Evolutionary conservation across 345 rosid species (phyloP).

Genomic region (Diplotaxis tenuifolia): DNA sequence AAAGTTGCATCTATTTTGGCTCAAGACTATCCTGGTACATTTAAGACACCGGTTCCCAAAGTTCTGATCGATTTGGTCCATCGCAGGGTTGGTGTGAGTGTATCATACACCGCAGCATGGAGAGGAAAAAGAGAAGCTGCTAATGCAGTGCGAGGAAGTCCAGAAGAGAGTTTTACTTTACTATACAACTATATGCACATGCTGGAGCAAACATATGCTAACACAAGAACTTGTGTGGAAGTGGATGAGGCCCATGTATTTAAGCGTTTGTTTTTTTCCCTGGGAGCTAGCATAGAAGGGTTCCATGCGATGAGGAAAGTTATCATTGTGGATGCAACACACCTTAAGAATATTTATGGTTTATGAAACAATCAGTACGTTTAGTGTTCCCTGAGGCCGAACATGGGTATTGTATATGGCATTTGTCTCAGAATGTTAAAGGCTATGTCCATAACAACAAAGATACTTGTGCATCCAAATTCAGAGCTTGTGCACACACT

Average conservation of each 20-base stretch:
- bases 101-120: not conserved
- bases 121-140: not conserved
- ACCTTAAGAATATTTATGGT: too few relatives aligned
- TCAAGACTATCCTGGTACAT: too few relatives aligned
- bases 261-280: not conserved
- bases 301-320: not conserved
- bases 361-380: not conserved
- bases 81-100: not conserved
- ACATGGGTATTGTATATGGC: not conserved
- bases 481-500: too few relatives aligned
- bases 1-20: not conserved
- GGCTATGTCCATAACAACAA: not conserved
- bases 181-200: not conserved
- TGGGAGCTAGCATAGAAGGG: not conserved
- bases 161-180: not conserved
- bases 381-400: not conserved
- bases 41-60: not conserved
- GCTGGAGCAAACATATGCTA: not conserved
- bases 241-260: not conserved
- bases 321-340: not conserved
- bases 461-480: not conserved
- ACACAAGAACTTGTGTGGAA: not conserved
- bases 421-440: not conserved
- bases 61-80: not conserved
- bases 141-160: not conserved